Evolutionary conservation across 179 eudicot genomes (phyloP), one percentile per base, ranked within the genome.

Genomic region (Actinidia arguta): DNA sequence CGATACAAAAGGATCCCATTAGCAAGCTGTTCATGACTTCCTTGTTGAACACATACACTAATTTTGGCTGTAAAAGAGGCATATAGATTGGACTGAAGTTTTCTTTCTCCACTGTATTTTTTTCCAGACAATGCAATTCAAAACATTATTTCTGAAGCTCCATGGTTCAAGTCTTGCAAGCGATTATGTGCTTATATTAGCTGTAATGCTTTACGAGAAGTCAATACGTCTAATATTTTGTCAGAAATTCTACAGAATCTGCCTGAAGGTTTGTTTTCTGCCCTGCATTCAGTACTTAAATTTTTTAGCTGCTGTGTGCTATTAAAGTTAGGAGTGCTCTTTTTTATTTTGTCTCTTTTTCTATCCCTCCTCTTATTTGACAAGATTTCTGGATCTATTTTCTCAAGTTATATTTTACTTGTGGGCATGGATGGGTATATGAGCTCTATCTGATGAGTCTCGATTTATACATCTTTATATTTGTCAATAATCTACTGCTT

Each of bases 181-280:
- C 86, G 96, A 64, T 84, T 96, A 61, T 95, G 99, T 87, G 99
- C 98, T 61, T 96, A 96, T 81, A 95, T 96, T 79, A 95, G 99
- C 84, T 96, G 99, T 81, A 88, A 82, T 77, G 88, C 99, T 73
- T 88, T 96, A 59, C 86, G 98, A 88, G 99, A 96, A 93, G 99
- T 96, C 68, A 95, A 96, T 85, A 96, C 99, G 42, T 87, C 90
- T 31, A 88, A 67, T 82, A 17, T 96, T 54, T 84, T 96, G 88
- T 83, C 92, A 17, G 86, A 89, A 50, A 87, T 92, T 80, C 84
- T 96, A 63, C 93, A 88, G 73, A 86, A 85, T 81, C 78, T 91
- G 75, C 81, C 79, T 52, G 81, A 84, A 92, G 97, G 96, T 94
- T 81, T 51, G 80, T 27, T 67, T 39, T 59, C 22, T 31, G 72